Evolutionary conservation across 2,329 filamentous ascomycete genomes (phyloP), one percentile per base, ranked within the genome.

Genomic region (Aspergillus hortae): DNA sequence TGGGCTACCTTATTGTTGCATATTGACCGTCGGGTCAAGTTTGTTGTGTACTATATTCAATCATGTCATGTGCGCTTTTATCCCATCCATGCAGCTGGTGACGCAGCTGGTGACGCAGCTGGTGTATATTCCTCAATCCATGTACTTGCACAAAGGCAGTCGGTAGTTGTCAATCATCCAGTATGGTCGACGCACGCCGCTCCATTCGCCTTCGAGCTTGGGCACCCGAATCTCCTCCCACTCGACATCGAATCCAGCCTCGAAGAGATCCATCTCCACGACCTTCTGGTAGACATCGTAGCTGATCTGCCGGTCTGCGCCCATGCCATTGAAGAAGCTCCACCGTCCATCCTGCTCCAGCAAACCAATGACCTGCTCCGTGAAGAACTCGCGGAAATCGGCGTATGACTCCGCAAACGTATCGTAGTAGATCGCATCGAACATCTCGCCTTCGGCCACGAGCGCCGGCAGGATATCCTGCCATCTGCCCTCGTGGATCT

Each of bases 221-320:
- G 90, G 85, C 12, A 97, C 88, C 5, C 82, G 76, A 32, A 94
- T 81, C 51, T 87, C 87, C 48, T 86, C 81, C 91, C 91, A 97
- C 48, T 92, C 88, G 1, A 92, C 84, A 64, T 97, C 92, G 61
- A 96, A 82, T 0, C 92, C 92, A 9, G 90, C 90, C 61, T 97
- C 92, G 56, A 87, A 84, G 19, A 95, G 78, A 72, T 97, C 91
- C 79, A 96, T 86, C 72, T 97, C 92, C 1, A 90, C 87, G 2
- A 97, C 90, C 69, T 89, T 90, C 48, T 87, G 89, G 73, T 97
- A 97, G 21, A 99, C 92, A 74, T 97, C 94, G 72, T 97, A 97
- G 72, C 90, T 96, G 56, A 97, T 86, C 69, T 87, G 86, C 43
- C 94, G 80, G 73, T 99, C 94, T 2, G 94, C 94, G 0, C 94